phyloP scores from a whole-genome alignment of 2,329 filamentous ascomycete species.

The Immersiporthe knoxdaviesiana region DNA sequence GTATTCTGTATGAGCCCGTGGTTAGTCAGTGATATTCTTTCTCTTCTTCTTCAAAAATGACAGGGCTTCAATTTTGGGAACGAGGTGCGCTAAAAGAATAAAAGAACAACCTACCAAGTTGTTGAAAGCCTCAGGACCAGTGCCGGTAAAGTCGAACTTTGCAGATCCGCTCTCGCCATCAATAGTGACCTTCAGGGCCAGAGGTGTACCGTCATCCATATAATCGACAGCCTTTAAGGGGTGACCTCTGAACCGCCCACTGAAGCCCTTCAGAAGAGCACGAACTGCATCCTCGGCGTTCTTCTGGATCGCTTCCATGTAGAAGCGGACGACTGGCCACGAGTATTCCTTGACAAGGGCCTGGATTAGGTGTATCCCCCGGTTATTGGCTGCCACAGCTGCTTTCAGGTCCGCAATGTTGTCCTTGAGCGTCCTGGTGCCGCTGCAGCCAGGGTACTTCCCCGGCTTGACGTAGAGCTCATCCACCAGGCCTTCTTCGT shows the following conservation, averaged over 20 bases:
- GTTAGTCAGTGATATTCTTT: not conserved
- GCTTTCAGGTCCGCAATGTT: constrained; percentile 87
- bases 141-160: constrained; percentile 76
- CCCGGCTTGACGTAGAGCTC: constrained; percentile 75
- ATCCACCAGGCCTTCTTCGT: constrained; percentile 75
- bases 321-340: constrained; percentile 76
- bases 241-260: constrained; percentile 67
- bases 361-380: constrained; percentile 80
- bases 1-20: constrained; percentile 17
- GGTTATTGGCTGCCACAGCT: constrained; percentile 84
- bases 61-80: too few relatives aligned
- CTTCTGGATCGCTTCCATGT: constrained; percentile 81
- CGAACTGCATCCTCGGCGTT: constrained; percentile 80
- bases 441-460: constrained; percentile 74
- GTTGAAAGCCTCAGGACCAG: constrained; percentile 74
- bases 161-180: constrained; percentile 74
- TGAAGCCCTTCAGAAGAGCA: constrained; percentile 72
- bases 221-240: constrained; percentile 75
- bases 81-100: too few relatives aligned
- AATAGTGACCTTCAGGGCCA: constrained; percentile 75
- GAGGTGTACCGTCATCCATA: constrained; percentile 86
- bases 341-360: constrained; percentile 77
- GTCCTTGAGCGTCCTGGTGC: constrained; percentile 77
- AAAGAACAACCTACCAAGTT: constrained; percentile 61
- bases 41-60: too few relatives aligned